Evolutionary conservation across 768 basidiomycete species (phyloP), one percentile per base, ranked within the genome.

Genomic region (Mycena venus): DNA sequence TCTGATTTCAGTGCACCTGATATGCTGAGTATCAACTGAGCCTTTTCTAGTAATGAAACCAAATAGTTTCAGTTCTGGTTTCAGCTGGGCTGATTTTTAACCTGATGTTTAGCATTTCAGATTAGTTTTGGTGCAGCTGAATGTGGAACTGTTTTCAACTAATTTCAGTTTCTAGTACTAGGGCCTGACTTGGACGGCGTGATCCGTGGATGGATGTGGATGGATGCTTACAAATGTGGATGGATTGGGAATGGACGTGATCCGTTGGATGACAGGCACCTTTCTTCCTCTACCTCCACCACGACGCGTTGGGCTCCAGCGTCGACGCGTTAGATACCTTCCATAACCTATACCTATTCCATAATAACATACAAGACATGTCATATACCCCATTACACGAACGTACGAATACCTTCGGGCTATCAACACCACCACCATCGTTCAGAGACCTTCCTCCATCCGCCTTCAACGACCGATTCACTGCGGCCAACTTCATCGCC

Each of bases 101-200:
- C n/a, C n/a, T n/a, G n/a, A n/a, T n/a, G n/a, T n/a, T n/a, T n/a
- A n/a, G n/a, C n/a, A n/a, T n/a, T n/a, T n/a, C n/a, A n/a, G n/a
- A n/a, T n/a, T n/a, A n/a, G n/a, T n/a, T n/a, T n/a, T n/a, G n/a
- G n/a, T n/a, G n/a, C n/a, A n/a, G n/a, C n/a, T n/a, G n/a, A n/a
- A n/a, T n/a, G n/a, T n/a, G n/a, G n/a, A n/a, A n/a, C n/a, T n/a
- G n/a, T n/a, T n/a, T n/a, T n/a, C n/a, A n/a, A n/a, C n/a, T n/a
- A n/a, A n/a, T n/a, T n/a, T n/a, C n/a, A n/a, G n/a, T n/a, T n/a
- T n/a, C n/a, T n/a, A n/a, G n/a, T n/a, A n/a, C 42, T 68, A 68
- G 67, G 68, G 68, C 68, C 68, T 69, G 59, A 69, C 68, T 69
- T 68, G 67, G 67, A 68, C 36, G 64, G 32, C 44, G 32, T 27